Conservation (phyloP, 2,329 filamentous ascomycete genomes). For the Aciculosporium take region DNA sequence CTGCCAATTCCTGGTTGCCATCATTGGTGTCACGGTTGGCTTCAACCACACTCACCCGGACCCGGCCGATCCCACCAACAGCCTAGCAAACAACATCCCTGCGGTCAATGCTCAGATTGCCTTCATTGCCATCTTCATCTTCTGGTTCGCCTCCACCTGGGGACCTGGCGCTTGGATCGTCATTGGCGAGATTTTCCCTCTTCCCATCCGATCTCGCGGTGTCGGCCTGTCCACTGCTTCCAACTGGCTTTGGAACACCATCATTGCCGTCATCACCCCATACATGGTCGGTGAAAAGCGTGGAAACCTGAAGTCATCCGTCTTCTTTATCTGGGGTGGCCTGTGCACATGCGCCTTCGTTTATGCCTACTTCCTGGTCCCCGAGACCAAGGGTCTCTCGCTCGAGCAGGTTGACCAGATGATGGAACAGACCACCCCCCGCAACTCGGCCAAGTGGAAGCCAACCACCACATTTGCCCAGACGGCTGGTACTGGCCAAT, state of each 20-base stretch:
- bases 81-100: conserved; percentile 36
- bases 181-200: conserved; percentile 81
- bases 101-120: conserved; percentile 61
- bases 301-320: conserved; percentile 52
- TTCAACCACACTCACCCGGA: conserved; percentile 34
- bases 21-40: conserved; percentile 51
- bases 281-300: conserved; percentile 50
- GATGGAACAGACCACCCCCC: conserved; percentile 73
- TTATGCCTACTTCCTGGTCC: conserved; percentile 61
- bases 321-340: conserved; percentile 64
- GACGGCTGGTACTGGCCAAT: conserved; percentile 19
- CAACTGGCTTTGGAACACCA: conserved; percentile 87
- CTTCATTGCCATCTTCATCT: conserved; percentile 87
- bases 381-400: conserved; percentile 61
- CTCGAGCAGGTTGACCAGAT: conserved; percentile 75
- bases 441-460: conserved; percentile 63
- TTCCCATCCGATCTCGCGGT: conserved; percentile 77
- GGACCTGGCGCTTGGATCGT: conserved; percentile 69
- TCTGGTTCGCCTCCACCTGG: conserved; percentile 84
- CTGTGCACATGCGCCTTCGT: conserved; percentile 46
- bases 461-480: conserved; percentile 55
- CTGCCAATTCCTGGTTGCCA: conserved; percentile 77
- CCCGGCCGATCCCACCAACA: conserved; percentile 23
- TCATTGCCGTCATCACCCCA: conserved; percentile 54
- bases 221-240: conserved; percentile 75